phyloP scores from a whole-genome alignment of 192 early-diverging fungal genomes.

The Paraglomus brasilianum region DNA sequence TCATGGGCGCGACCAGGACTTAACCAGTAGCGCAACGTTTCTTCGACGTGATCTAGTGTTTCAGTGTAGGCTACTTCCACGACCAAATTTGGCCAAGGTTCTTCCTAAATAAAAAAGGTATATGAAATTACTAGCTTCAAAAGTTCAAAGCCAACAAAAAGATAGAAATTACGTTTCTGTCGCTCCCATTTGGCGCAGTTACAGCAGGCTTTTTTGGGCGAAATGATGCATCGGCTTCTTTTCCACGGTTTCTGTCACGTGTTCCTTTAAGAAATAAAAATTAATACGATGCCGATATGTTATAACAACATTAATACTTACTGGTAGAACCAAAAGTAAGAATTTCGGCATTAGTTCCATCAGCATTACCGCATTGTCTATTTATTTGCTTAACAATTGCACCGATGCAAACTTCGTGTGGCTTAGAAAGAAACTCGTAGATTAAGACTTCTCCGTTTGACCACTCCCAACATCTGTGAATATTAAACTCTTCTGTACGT shows the following conservation, averaged over 20 bases:
- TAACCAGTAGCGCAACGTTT: neutral
- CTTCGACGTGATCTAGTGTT: neutral
- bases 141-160: neutral
- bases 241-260: neutral
- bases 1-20: neutral
- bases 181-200: neutral
- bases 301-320: conserved; percentile 10
- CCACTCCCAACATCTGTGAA: conserved; percentile 28
- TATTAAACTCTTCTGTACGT: conserved; percentile 18
- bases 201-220: neutral
- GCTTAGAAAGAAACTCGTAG: conserved; percentile 18
- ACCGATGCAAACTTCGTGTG: conserved; percentile 27
- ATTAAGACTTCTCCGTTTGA: conserved; percentile 8
- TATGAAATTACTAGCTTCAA: neutral
- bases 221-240: conserved; percentile 8
- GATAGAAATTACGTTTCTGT: conserved; percentile 1
- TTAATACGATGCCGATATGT: conserved; percentile 12
- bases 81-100: conserved; percentile 18
- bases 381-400: conserved; percentile 5
- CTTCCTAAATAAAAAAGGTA: neutral
- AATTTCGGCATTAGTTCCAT: conserved; percentile 5
- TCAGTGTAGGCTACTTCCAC: conserved; percentile 20
- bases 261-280: conserved; percentile 19
- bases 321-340: neutral
- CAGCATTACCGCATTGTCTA: conserved; percentile 12